Conservation (phyloP, 2,329 filamentous ascomycete genomes). For the Exophiala xenobiotica region DNA sequence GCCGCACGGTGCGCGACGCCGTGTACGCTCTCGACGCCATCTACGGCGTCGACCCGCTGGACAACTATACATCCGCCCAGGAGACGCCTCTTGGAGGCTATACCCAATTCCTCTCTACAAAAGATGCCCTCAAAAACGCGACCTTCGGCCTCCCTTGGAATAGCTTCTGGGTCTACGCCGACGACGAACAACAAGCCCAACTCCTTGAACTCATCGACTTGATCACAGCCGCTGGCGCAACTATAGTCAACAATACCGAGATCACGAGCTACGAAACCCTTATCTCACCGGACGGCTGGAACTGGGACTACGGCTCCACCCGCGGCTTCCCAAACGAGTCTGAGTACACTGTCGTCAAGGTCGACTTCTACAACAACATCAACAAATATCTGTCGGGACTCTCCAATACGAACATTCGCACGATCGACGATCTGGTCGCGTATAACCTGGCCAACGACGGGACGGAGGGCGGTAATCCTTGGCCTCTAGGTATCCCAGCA, state of each 20-base stretch:
- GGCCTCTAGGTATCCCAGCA: slow-evolving; percentile 53
- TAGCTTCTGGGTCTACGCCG: slow-evolving; percentile 66
- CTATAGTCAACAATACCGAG: slow-evolving; percentile 68
- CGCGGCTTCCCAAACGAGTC: slow-evolving; percentile 62
- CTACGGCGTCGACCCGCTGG: slow-evolving; percentile 60
- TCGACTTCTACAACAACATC: slow-evolving; percentile 64
- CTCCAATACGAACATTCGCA: slow-evolving; percentile 58
- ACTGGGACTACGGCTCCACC: slow-evolving; percentile 66
- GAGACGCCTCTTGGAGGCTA: slow-evolving; percentile 59
- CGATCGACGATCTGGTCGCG: slow-evolving; percentile 64
- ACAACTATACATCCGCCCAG: slow-evolving; percentile 66
- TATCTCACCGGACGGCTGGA: slow-evolving; percentile 67
- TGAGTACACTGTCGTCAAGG: slow-evolving; percentile 71
- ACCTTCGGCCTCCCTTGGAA: slow-evolving; percentile 71
- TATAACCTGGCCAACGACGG: slow-evolving; percentile 64
- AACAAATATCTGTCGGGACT: slow-evolving; percentile 63
- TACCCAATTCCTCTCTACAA: slow-evolving; percentile 55
- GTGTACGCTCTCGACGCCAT: slow-evolving; percentile 66
- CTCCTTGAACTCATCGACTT: slow-evolving; percentile 54
- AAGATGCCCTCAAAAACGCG: slow-evolving; percentile 57
- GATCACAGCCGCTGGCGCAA: slow-evolving; percentile 63
- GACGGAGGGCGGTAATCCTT: slow-evolving; percentile 63
- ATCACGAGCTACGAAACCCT: slow-evolving; percentile 62
- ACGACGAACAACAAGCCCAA: slow-evolving; percentile 54
- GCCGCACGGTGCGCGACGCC: slow-evolving; percentile 67